These are phyloP conservation scores for Manihot esculenta DNA, from an alignment of 441 rosid genomes.

Conservation along the genomic window DNA sequence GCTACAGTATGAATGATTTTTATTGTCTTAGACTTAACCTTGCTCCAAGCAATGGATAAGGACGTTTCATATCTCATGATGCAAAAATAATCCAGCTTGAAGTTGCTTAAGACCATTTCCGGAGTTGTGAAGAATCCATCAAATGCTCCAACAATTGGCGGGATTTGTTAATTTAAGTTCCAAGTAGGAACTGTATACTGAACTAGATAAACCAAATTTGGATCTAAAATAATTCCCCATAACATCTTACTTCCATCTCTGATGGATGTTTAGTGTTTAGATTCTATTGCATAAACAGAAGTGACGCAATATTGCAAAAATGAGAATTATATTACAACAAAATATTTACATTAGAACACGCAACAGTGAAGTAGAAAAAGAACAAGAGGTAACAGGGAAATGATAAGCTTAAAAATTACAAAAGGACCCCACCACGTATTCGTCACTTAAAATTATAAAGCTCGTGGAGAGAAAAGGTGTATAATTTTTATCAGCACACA, in stretches of 20 bases:
- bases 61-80: neutral
- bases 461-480: constrained; percentile 24
- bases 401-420: constrained; percentile 10
- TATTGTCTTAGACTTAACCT: neutral
- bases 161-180: neutral
- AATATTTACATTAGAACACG: constrained; percentile 29
- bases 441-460: constrained; percentile 21
- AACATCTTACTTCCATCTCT: neutral
- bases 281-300: neutral
- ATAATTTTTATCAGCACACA: constrained; percentile 19
- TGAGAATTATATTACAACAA: neutral
- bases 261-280: neutral
- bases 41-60: neutral
- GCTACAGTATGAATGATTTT: neutral
- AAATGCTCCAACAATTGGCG: too few species aligned
- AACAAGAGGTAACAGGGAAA: neutral
- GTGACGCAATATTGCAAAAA: neutral
- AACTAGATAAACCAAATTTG: neutral
- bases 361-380: constrained; percentile 6
- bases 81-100: too few species aligned
- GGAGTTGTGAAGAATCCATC: neutral
- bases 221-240: neutral
- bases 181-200: neutral
- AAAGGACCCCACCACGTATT: constrained; percentile 19
- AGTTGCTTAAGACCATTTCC: neutral